A percentile compares a stretch with the other conserved stretches of the same genome.
Evolutionary conservation across 345 rosid genomes (phyloP).

Genomic region (Tarenaya hassleriana): DNA sequence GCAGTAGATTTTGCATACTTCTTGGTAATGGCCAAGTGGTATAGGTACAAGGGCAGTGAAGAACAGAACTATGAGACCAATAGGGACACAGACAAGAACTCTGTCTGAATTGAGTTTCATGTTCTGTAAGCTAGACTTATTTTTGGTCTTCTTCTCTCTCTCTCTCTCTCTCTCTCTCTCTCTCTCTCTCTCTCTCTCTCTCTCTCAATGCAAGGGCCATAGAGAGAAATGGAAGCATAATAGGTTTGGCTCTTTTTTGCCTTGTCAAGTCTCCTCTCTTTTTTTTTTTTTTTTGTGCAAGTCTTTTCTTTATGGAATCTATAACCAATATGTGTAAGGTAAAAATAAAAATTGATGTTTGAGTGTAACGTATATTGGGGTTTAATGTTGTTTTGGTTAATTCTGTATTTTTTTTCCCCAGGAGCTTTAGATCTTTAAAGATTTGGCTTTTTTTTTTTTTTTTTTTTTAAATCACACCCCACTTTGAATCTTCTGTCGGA

Average conservation of each 20-base stretch:
- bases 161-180: not conserved
- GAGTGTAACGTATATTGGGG: no score
- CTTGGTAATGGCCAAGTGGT: conserved; percentile 31
- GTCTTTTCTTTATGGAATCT: conserved; percentile 24
- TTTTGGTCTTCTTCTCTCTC: conserved; percentile 25
- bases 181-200: conserved; percentile 14
- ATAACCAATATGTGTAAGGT: not conserved
- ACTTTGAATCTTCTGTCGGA: no score
- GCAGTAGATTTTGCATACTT: conserved; percentile 31
- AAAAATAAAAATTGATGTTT: no score
- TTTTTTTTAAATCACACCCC: no score
- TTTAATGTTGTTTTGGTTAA: no score
- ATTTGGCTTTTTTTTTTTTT: no score
- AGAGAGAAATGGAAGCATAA: conserved; percentile 16
- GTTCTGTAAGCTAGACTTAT: conserved; percentile 21
- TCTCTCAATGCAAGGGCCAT: conserved; percentile 17
- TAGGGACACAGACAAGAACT: conserved; percentile 19
- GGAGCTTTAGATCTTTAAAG: no score
- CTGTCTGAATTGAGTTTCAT: conserved; percentile 26
- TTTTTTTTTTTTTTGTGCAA: no score
- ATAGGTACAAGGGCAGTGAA: conserved; percentile 27
- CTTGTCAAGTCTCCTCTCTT: no score
- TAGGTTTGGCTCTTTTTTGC: conserved; percentile 17
- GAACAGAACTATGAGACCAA: conserved; percentile 14
- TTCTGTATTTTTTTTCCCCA: no score